phyloP scores from a whole-genome alignment of 2,329 filamentous ascomycete genomes.

The Phaeosphaeriaceae sp. region DNA sequence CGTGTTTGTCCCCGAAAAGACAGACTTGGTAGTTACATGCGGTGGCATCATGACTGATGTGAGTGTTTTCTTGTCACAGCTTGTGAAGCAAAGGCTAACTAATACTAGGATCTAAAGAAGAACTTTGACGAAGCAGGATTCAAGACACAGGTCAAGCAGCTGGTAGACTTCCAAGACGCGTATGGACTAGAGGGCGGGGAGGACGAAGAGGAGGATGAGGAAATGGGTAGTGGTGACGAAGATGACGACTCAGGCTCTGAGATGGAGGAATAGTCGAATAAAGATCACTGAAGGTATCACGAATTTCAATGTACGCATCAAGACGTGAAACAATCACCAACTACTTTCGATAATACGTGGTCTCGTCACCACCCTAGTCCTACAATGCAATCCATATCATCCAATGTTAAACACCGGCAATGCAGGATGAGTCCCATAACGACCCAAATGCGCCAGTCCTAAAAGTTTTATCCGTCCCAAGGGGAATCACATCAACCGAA shows the following conservation, averaged over 20 bases:
- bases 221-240: conserved; percentile 55
- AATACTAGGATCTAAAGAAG: conserved; percentile 70
- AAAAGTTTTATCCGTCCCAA: conserved; percentile 8
- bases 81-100: conserved; percentile 13
- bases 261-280: conserved; percentile 28
- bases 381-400: background rate
- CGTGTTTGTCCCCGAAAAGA: conserved; percentile 78
- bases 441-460: conserved; percentile 9
- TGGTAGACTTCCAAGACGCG: conserved; percentile 85
- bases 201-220: conserved; percentile 65
- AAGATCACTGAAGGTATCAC: no score
- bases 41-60: conserved; percentile 85
- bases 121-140: conserved; percentile 80
- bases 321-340: background rate
- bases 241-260: conserved; percentile 31
- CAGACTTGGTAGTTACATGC: conserved; percentile 89
- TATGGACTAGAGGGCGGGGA: conserved; percentile 77
- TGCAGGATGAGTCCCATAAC: conserved; percentile 4
- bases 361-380: background rate
- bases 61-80: conserved; percentile 47
- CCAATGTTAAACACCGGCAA: conserved; percentile 2
- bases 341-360: background rate
- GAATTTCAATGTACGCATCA: background rate
- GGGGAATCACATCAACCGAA: conserved; percentile 18
- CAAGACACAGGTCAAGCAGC: conserved; percentile 73